Evolutionary conservation across 1,139 yeast genomes (phyloP), one percentile per base, ranked within the genome.

Genomic region (Candida neerlandica): DNA sequence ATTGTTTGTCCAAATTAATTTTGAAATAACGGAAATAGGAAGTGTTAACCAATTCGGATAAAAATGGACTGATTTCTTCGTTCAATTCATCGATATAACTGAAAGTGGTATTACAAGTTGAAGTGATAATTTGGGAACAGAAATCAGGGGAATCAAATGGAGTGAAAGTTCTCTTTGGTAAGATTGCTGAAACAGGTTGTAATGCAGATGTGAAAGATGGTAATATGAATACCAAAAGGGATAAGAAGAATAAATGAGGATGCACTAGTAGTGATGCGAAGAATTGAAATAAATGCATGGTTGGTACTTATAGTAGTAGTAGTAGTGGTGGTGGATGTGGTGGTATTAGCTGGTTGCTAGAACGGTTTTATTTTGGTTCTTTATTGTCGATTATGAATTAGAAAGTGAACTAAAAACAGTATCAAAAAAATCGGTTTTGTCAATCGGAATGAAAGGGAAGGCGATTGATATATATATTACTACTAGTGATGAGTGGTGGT

Each of bases 11-110:
- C 45, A 95, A 75, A 63, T 95, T 89, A 52, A 95, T 80, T 67
- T 90, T 88, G 74, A 89, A 94, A 65, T 89, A 89, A 55, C 86
- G 80, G 80, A 95, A 94, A 67, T 86, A 89, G 55, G 88, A 86
- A 16, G 84, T 82, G 48, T 71, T 65, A n/a, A 86, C 87, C 45
- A 91, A 67, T 11, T 78, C 69, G 21, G 77, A 64, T 26, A 94
- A 64, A 32, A 76, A 68, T 0, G 89, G 86, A 18, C 77, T 65
- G 34, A 76, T 62, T 29, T 64, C 55, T 23, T 56, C 57, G 56
- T 77, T 77, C 46, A 75, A 54, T 9, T 59, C 62, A 56, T 75
- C 80, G 51, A 77, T 76, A 58, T 72, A 75, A 23, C 77, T 65
- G 54, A 77, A 74, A 4, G 81, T 77, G 11, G 81, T 75, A 57